phyloP scores from a whole-genome alignment of 805 yeast species.

The Lachancea meyersii region DNA sequence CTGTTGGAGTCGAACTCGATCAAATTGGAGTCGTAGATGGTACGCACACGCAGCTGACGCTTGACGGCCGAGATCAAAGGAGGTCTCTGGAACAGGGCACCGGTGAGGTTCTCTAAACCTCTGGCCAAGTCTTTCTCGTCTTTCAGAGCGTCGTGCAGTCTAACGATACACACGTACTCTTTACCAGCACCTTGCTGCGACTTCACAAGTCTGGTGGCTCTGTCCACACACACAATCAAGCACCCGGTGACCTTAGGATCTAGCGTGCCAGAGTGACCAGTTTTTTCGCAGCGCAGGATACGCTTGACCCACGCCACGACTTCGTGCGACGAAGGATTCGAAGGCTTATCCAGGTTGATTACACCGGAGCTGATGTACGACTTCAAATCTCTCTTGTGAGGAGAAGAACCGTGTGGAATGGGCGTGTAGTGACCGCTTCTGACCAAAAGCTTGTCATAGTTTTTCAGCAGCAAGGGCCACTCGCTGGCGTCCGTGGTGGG shows the following conservation, averaged over 20 bases:
- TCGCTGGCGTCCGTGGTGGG: conserved; percentile 82
- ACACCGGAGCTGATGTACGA: conserved; percentile 91
- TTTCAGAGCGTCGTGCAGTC: conserved; percentile 88
- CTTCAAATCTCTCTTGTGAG: conserved; percentile 88
- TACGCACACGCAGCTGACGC: conserved; percentile 97
- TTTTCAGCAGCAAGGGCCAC: conserved; percentile 92
- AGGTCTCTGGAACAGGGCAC: conserved; percentile 98
- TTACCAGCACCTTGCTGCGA: conserved; percentile 99
- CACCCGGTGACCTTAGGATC: conserved; percentile 99
- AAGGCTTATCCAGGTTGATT: conserved; percentile 94
- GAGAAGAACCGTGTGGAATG: conserved; percentile 91
- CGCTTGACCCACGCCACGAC: conserved; percentile 99
- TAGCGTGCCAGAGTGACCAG: conserved; percentile 98
- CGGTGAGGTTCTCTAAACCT: conserved; percentile 88
- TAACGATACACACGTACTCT: conserved; percentile 95
- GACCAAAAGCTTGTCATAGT: conserved; percentile 88
- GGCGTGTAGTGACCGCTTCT: conserved; percentile 98
- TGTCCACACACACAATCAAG: conserved; percentile 94
- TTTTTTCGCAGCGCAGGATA: conserved; percentile 89
- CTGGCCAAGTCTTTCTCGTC: conserved; percentile 87
- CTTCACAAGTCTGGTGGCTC: conserved; percentile 96
- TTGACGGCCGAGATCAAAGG: conserved; percentile 98
- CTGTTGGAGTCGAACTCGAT: conserved; percentile 96
- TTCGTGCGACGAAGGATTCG: conserved; percentile 97
- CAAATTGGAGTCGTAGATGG: conserved; percentile 91